These are phyloP conservation scores for Jaenimonas drosophilae DNA, from an alignment of 208 protist genomes.

Conservation along the genomic window DNA sequence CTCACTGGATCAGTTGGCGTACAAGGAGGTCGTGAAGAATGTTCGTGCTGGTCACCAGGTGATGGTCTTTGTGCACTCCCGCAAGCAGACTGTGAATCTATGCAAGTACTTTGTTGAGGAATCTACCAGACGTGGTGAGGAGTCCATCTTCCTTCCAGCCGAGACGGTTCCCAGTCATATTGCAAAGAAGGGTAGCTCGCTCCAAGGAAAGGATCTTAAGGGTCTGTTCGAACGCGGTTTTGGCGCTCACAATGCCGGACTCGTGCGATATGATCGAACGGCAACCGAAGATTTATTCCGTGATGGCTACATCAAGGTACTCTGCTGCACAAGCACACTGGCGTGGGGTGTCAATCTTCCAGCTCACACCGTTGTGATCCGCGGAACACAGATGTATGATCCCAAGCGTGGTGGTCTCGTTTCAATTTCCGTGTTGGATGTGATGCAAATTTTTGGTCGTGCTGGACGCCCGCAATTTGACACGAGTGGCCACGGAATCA, in stretches of 20 bases:
- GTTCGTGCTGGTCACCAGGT: slow-evolving; percentile 93
- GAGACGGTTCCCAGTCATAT: slow-evolving; percentile 26
- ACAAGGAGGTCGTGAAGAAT: slow-evolving; percentile 71
- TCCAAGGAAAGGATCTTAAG: slow-evolving; percentile 81
- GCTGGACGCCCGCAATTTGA: slow-evolving; percentile 99
- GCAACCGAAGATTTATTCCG: slow-evolving; percentile 94
- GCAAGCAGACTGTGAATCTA: slow-evolving; percentile 94
- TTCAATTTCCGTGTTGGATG: slow-evolving; percentile 97
- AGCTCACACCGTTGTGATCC: slow-evolving; percentile 98
- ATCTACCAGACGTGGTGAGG: slow-evolving; percentile 37
- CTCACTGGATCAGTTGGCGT: slow-evolving; percentile 61
- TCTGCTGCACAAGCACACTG: slow-evolving; percentile 98
- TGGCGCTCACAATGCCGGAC: slow-evolving; percentile 95
- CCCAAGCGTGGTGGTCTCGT: slow-evolving; percentile 91
- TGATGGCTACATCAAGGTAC: slow-evolving; percentile 89
- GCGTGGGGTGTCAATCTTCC: slow-evolving; percentile 99
- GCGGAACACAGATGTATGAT: slow-evolving; percentile 94
- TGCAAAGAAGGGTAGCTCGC: slow-evolving; percentile 34
- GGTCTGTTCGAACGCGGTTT: slow-evolving; percentile 89
- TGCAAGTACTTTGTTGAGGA: slow-evolving; percentile 88
- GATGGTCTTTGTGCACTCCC: slow-evolving; percentile 99
- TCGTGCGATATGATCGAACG: slow-evolving; percentile 93
- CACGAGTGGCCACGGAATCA: slow-evolving; percentile 95
- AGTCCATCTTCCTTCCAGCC: slow-evolving; percentile 46
- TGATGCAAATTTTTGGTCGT: slow-evolving; percentile 99